These are phyloP conservation scores for Beauveria pseudobassiana DNA, from an alignment of 2,329 filamentous ascomycete species.

Conservation along the genomic window DNA sequence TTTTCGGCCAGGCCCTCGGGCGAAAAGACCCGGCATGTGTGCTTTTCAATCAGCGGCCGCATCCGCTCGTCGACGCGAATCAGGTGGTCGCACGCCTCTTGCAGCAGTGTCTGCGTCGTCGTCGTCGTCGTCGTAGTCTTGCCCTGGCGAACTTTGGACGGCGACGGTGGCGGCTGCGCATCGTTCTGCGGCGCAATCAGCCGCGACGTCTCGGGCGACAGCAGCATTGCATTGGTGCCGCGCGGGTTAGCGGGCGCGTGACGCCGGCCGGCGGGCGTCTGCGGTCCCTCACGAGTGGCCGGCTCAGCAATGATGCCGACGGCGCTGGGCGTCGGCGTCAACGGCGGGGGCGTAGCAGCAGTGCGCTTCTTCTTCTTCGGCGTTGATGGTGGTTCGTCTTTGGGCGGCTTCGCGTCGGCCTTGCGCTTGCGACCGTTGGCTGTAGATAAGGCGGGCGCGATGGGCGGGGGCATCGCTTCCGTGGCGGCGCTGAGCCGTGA, in stretches of 20 bases:
- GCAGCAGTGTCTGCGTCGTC: slow-evolving; percentile 65
- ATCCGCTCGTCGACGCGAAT: slow-evolving; percentile 66
- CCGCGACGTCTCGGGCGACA: slow-evolving; percentile 64
- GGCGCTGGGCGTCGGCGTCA: slow-evolving; percentile 41
- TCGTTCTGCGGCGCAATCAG: slow-evolving; percentile 46
- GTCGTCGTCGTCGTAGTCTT: slow-evolving; percentile 23
- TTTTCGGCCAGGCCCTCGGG: slow-evolving; percentile 74
- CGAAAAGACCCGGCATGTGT: slow-evolving; percentile 74
- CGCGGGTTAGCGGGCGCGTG: slow-evolving; percentile 52
- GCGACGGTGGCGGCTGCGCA: slow-evolving; percentile 33
- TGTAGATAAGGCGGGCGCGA: slow-evolving; percentile 14
- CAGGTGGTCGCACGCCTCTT: slow-evolving; percentile 68
- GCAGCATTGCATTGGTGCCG: slow-evolving; percentile 59
- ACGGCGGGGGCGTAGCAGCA: slow-evolving; percentile 25
- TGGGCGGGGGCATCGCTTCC: slow-evolving; percentile 17
- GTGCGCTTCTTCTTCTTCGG: slow-evolving; percentile 25
- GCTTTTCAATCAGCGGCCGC: slow-evolving; percentile 60
- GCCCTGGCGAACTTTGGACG: slow-evolving; percentile 29
- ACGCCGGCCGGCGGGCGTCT: slow-evolving; percentile 34
- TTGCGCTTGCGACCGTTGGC: slow-evolving; percentile 28
- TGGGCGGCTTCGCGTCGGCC: slow-evolving; percentile 3
- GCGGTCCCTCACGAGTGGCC: slow-evolving; percentile 20
- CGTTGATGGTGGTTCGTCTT: slow-evolving; percentile 19
- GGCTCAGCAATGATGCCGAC: slow-evolving; percentile 29
- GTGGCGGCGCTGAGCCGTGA: slow-evolving; percentile 32